Base-by-base conservation (phyloP, 305 asterid genomes). In the Euphrasia arctica region DNA sequence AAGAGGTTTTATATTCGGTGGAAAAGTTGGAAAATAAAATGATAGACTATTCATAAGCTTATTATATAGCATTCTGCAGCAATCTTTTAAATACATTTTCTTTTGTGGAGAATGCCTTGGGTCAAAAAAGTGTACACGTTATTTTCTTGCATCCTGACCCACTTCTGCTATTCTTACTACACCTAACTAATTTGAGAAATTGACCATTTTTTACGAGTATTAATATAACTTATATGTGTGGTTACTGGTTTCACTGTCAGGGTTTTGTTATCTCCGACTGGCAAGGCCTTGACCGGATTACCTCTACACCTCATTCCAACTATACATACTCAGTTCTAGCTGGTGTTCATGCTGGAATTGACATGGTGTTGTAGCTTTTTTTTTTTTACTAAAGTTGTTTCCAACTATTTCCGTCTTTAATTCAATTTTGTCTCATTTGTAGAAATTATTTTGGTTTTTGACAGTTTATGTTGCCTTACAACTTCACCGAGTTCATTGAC, bases 391-490 rank as follows among this genome's bases (percentile, higher is more conserved):
- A 15, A 14, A 39, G 13, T 39, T 50, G 57, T 9, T 18, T 62
- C 41, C 15, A 57, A n/a, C 52, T 32, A 25, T 48, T 66, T 54
- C 32, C 55, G 9, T 50, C 43, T 57, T n/a, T 18, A 54, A 42
- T 73, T 64, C 69, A 48, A 68, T 66, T 48, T 63, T 31, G 60
- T 59, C 72, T 67, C 14, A 55, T 3, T 29, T 49, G 54, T 58
- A 71, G 39, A 66, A 45, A 39, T 28, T 61, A 64, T 55, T 69
- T 54, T 70, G 25, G 45, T 72, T 67, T 70, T 34, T 79, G 55
- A 65, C 92, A 90, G 97, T 73, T 85, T 72, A 91, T 91, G 97
- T 28, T 91, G 70, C 97, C 97, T 4, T 81, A 41, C 73, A 88
- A 91, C 70, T 79, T 72, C 72, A 83, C 89, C 0, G 96, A 88